Base-by-base conservation (phyloP, 805 yeast species). In the Cyberlindnera samutprakarnensis region DNA sequence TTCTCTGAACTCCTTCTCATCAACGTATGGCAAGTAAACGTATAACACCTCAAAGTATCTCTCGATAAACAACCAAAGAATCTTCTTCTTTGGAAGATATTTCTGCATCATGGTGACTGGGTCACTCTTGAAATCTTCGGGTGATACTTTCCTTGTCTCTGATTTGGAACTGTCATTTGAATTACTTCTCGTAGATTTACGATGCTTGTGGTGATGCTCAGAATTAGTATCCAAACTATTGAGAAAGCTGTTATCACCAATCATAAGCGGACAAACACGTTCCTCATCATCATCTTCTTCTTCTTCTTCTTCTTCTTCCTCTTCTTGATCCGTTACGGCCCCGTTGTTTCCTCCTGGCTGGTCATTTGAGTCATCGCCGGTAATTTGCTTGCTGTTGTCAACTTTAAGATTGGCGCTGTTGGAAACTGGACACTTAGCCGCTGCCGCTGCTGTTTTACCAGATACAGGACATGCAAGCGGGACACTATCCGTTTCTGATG, bases 11-110 rank as follows among this genome's bases (percentile, higher is more conserved):
- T 60, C 59, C 32, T 44, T 57, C 48, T 79, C 85, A 51, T 79
- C 86, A 21, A 79, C 54, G 39, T 70, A 75, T 3, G 92, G 88
- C 44, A 79, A 61, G 35, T 70, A 76, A 11, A 82, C 69, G 49
- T 81, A 81, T 5, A 79, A 54, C 21, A 66, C 62, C 9, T 62
- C 64, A 48, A 80, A 80, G 41, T 72, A 80, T 40, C 76, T 59
- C 37, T 76, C 73, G 18, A 79, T 56, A 30, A 76, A 57, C 27
- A 65, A 46, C 72, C 81, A 72, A 7, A 78, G 62, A 1, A 73
- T 64, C 36, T 62, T 64, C 43, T 70, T 69, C 18, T 59, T 64
- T 0, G 88, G 88, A 28, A 79, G 44, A 32, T 61, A 56, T 34
- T 58, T 58, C 40, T 68, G 67, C 38, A 66, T 60, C 47, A 42